Evolutionary conservation across 2,329 filamentous ascomycete species (phyloP).

Genomic region (Orbilia ellipsospora): DNA sequence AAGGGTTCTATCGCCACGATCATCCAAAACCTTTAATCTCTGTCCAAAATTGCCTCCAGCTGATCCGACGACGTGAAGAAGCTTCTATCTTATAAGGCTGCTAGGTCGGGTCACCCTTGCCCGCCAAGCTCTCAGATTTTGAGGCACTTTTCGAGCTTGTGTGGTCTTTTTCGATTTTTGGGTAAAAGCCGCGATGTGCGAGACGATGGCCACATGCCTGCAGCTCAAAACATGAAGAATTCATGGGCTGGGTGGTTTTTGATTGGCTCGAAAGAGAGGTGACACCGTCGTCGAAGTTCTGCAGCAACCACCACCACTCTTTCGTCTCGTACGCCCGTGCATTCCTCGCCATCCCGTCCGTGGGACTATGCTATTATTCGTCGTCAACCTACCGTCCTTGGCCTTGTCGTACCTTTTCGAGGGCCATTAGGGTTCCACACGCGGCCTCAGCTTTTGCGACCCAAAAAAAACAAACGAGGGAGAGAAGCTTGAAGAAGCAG

Average conservation of each 20-base stretch:
- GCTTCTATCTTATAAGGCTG: constrained; percentile 47
- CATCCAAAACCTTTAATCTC: neutral
- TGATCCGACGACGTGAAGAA: constrained; percentile 14
- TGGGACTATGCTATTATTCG: neutral
- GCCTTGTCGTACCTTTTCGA: neutral
- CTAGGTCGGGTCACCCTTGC: constrained; percentile 19
- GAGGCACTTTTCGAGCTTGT: constrained; percentile 33
- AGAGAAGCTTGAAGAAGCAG: too few species aligned
- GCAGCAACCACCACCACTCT: neutral
- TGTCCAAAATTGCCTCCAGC: constrained; percentile 10
- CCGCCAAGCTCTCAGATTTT: constrained; percentile 25
- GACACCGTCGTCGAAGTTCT: neutral
- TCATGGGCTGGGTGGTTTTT: constrained; percentile 53
- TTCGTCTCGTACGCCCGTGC: constrained; percentile 36
- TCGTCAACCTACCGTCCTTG: neutral
- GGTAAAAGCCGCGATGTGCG: constrained; percentile 53
- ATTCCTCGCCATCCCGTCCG: constrained; percentile 20
- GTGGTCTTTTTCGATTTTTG: constrained; percentile 31
- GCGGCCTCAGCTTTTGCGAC: constrained; percentile 19
- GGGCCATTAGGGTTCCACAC: constrained; percentile 15
- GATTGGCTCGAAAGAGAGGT: constrained; percentile 40
- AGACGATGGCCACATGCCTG: constrained; percentile 51
- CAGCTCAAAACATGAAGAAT: constrained; percentile 33
- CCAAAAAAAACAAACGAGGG: constrained; percentile 8
- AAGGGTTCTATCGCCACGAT: too few species aligned